phyloP scores from a whole-genome alignment of 495 filamentous ascomycete genomes.

The Penicillium arizonense region DNA sequence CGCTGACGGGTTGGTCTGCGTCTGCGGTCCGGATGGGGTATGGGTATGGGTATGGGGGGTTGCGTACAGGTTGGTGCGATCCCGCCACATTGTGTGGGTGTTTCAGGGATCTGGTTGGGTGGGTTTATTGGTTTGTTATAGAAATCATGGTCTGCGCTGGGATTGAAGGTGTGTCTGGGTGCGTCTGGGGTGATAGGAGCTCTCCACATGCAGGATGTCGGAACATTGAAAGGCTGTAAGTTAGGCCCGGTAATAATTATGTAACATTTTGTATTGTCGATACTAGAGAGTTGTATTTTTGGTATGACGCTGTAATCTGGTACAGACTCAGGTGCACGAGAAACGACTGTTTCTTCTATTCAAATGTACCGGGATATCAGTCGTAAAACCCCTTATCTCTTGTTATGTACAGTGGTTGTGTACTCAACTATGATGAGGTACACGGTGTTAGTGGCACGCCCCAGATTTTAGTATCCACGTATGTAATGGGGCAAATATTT shows the following conservation, averaged over 20 bases:
- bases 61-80: constrained; percentile 91
- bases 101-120: constrained; percentile 8
- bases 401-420: too few relatives aligned
- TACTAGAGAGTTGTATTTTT: not conserved
- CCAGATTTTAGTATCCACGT: too few relatives aligned
- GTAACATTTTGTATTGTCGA: constrained; percentile 1
- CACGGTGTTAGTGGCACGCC: too few relatives aligned
- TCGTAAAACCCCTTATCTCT: too few relatives aligned
- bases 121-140: constrained; percentile 16
- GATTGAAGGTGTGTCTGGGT: not conserved
- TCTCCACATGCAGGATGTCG: not conserved
- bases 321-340: too few relatives aligned
- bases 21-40: too few relatives aligned
- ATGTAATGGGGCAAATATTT: too few relatives aligned
- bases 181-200: constrained; percentile 4
- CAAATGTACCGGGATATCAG: too few relatives aligned
- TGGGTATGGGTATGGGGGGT: constrained; percentile 12
- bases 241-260: constrained; percentile 7
- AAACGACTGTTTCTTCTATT: too few relatives aligned
- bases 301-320: not conserved
- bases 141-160: constrained; percentile 13
- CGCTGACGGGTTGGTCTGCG: not conserved
- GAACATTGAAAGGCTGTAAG: constrained; percentile 3
- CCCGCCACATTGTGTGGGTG: constrained; percentile 80
- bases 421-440: too few relatives aligned